Evolutionary conservation across 768 basidiomycete genomes (phyloP), one percentile per base, ranked within the genome.

Genomic region (Tylopilus plumbeoviolaceoides): DNA sequence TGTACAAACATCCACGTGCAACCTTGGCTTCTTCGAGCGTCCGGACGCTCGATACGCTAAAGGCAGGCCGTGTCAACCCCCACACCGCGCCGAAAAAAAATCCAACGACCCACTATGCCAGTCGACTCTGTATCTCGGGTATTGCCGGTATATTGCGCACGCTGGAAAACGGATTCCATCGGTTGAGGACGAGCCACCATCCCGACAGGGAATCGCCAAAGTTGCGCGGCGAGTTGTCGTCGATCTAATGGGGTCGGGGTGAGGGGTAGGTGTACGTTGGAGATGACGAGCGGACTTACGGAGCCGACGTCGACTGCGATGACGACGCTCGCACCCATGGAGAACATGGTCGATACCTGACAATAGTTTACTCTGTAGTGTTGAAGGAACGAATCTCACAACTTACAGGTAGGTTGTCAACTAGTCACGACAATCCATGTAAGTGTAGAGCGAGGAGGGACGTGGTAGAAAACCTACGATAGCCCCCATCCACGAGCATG

Each of bases 161-260:
- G 63, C 78, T 82, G 7, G 89, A 89, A 66, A 94, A 94, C 0
- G 93, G 93, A 63, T 94, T 95, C 86, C 84, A 98, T 47, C 92
- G 77, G 68, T 97, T 98, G 55, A 98, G 65, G 47, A 98, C 73
- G 17, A 98, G 79, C 90, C 92, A 98, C 86, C 91, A 97, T 27
- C 97, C 97, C 4, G 94, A 97, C 3, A 99, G 79, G 1, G 90
- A 86, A 62, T 99, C 97, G 6, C 97, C 94, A 69, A 95, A 97
- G 60, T 89, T 87, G 48, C 97, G 80, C 0, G 95, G 94, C 2
- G 91, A 91, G 53, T 95, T 98, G 65, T 99, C 97, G 63, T 98
- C 95, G 53, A 95, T 78, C 82, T 64, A 17, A 43, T 8, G 15
- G 1, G 27, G 33, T 33, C 30, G 33, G 33, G 15, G 44, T 41